Base-by-base conservation (phyloP, 176 grass and related monocot species). In the Carex parvula region DNA sequence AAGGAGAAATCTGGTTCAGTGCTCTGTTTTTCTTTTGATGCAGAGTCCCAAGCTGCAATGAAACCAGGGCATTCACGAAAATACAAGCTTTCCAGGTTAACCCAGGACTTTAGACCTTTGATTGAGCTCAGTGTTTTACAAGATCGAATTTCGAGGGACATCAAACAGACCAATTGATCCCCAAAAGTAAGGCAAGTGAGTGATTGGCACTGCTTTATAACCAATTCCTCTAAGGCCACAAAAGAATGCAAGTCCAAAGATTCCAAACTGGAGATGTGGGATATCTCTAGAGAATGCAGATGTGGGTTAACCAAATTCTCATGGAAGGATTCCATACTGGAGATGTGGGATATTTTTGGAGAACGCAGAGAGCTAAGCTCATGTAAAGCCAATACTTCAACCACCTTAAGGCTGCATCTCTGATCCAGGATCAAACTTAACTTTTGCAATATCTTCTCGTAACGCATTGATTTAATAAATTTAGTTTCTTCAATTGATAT, bases 11-110 rank as follows among this genome's bases (percentile, higher is more conserved):
- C 57, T 33, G 33, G 18, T 0, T 37, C 60, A 54, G 29, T 20
- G 9, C 8, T 64, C 55, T 82, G 1, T 20, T n/a, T 21, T 55
- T 64, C 24, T 8, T 2, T 11, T 37, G 8, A 68, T 2, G 55
- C 16, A 37, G 2, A 3, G 59, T 35, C 9, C 6, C 32, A 18
- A 22, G 0, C 14, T 1, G 5, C 21, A 59, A 59, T 59, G 20
- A 86, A 11, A 35, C 4, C 1, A 3, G 60, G 69, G 8, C 68
- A 84, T 0, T 0, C 0, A 0, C 0, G 0, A 70, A 72, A 1
- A 7, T 22, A 0, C 78, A 91, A 66, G 17, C 3, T 0, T 70
- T 16, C 68, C 5, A 91, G 62, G 7, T 37, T 4, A 3, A 11
- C 13, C 5, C 79, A 55, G 39, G 5, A 88, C 55, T 26, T 17